phyloP scores from a whole-genome alignment of 768 basidiomycete species.

The Pulveroboletus frians region DNA sequence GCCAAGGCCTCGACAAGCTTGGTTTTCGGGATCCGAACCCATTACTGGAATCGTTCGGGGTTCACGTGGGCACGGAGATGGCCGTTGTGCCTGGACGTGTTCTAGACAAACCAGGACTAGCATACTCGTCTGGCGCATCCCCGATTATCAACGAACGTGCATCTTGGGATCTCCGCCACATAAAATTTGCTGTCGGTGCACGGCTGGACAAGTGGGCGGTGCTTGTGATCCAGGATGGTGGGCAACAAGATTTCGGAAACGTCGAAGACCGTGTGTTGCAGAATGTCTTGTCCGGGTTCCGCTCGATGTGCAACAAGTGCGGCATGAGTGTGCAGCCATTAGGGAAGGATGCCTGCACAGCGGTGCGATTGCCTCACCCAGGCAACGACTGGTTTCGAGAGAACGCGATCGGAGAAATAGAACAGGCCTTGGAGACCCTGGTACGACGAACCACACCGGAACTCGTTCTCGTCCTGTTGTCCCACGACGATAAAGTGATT shows the following conservation, averaged over 20 bases:
- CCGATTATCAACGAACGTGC: constrained; percentile 36
- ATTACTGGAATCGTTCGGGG: constrained; percentile 37
- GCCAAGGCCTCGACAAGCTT: constrained; percentile 38
- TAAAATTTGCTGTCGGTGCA: constrained; percentile 57
- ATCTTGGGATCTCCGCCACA: constrained; percentile 48
- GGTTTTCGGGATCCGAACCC: constrained; percentile 35
- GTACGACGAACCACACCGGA: constrained; percentile 1
- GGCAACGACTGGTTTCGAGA: constrained; percentile 46
- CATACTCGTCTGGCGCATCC: constrained; percentile 32
- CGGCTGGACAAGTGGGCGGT: constrained; percentile 61
- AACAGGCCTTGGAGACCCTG: background rate
- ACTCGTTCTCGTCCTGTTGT: constrained; percentile 42
- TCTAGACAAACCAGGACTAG: constrained; percentile 39
- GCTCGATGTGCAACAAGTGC: constrained; percentile 53
- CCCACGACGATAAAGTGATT: constrained; percentile 42
- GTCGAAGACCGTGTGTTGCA: constrained; percentile 45
- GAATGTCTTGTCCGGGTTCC: constrained; percentile 44
- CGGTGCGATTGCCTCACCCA: constrained; percentile 44
- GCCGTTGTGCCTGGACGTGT: constrained; percentile 51
- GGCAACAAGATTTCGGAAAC: constrained; percentile 49
- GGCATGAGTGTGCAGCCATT: constrained; percentile 49
- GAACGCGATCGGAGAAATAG: constrained; percentile 37
- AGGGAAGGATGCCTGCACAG: constrained; percentile 25
- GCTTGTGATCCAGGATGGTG: constrained; percentile 56
- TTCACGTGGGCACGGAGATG: constrained; percentile 44